Evolutionary conservation across 2,329 filamentous ascomycete species (phyloP).

Genomic region (Trichoderma oligosporum): DNA sequence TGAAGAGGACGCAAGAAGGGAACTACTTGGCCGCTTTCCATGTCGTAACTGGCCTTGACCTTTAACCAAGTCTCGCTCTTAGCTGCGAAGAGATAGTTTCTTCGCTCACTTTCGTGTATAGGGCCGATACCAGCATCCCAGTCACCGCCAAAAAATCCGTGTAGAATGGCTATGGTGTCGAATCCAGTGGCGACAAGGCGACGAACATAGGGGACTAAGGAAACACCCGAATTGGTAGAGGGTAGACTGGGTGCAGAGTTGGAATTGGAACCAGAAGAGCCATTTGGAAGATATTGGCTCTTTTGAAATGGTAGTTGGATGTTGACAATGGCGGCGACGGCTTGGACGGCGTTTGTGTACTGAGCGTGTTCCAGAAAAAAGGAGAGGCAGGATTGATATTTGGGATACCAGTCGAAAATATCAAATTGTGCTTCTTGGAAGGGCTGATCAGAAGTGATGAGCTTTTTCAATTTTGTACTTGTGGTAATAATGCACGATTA

Average conservation of each 20-base stretch:
- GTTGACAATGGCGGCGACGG: conserved; percentile 85
- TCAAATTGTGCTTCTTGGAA: conserved; percentile 58
- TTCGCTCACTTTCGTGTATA: conserved; percentile 81
- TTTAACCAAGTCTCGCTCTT: conserved; percentile 88
- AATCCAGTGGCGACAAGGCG: conserved; percentile 89
- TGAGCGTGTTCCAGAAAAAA: conserved; percentile 94
- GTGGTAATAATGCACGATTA: background rate
- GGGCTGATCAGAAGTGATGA: conserved; percentile 31
- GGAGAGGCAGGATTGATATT: conserved; percentile 81
- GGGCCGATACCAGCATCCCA: conserved; percentile 77
- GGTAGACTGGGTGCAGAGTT: conserved; percentile 1
- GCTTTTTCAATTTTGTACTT: background rate
- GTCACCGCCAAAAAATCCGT: conserved; percentile 95
- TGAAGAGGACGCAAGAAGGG: conserved; percentile 85
- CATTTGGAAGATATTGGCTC: conserved; percentile 30
- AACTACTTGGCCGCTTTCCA: conserved; percentile 74
- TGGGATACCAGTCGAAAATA: conserved; percentile 89
- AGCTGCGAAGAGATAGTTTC: conserved; percentile 92
- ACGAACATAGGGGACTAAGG: conserved; percentile 80
- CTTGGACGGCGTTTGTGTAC: conserved; percentile 76
- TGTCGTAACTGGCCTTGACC: conserved; percentile 89
- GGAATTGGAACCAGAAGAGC: conserved; percentile 17
- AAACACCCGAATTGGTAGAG: conserved; percentile 29
- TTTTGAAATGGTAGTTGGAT: conserved; percentile 86
- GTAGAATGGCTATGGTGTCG: conserved; percentile 79